Conservation (phyloP, 305 asterid genomes). For the Fraxinus latifolia region DNA sequence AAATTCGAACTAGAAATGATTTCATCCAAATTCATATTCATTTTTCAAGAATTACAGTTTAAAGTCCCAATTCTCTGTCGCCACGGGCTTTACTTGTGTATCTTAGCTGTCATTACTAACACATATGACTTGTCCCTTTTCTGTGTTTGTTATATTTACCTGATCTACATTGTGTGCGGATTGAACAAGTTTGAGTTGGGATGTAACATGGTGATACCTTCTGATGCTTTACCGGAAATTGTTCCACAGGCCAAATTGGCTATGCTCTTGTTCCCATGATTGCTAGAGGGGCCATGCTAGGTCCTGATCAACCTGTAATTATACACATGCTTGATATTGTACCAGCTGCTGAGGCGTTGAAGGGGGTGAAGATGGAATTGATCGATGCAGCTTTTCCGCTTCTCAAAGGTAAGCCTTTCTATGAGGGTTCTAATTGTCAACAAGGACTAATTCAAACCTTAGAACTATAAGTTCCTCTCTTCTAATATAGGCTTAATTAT, state of each 20-base stretch:
- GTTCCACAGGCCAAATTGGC: conserved; percentile 71
- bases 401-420: conserved; percentile 47
- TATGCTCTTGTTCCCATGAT: conserved; percentile 88
- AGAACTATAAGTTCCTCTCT: not conserved
- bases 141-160: not conserved
- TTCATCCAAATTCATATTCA: not conserved
- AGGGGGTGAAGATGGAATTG: conserved; percentile 73
- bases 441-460: not conserved
- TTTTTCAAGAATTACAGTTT: not conserved
- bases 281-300: conserved; percentile 81
- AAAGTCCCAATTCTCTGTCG: not conserved
- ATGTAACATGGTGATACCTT: not conserved
- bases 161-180: not conserved
- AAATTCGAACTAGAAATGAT: not conserved
- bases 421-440: not conserved
- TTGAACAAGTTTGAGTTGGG: not conserved
- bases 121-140: not conserved
- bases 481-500: not conserved
- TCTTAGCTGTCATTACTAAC: not conserved
- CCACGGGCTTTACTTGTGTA: not conserved
- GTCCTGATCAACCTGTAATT: conserved; percentile 71
- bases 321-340: conserved; percentile 84
- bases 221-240: not conserved
- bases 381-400: conserved; percentile 87
- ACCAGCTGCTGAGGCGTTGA: conserved; percentile 50